Evolutionary conservation across 768 basidiomycete species (phyloP).

Genomic region (Amanita muscaria): DNA sequence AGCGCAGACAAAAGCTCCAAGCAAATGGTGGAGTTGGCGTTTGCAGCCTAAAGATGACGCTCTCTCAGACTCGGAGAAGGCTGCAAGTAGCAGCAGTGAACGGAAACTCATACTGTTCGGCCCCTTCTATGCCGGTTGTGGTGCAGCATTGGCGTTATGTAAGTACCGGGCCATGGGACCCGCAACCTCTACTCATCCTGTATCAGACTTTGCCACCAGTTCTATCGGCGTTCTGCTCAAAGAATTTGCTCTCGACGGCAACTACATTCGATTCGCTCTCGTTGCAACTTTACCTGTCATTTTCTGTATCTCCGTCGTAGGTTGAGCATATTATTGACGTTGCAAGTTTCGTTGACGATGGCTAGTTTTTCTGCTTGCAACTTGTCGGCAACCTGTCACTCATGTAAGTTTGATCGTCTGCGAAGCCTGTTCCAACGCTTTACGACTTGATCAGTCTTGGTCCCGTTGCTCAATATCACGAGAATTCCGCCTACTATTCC

Average conservation of each 20-base stretch:
- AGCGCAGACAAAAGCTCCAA: constrained; percentile 13
- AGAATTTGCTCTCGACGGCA: constrained; percentile 61
- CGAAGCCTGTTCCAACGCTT: constrained; percentile 15
- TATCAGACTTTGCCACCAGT: constrained; percentile 49
- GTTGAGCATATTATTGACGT: constrained; percentile 17
- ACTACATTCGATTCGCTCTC: constrained; percentile 55
- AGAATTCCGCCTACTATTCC: constrained; percentile 79
- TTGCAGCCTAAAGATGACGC: constrained; percentile 25
- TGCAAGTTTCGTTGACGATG: constrained; percentile 3
- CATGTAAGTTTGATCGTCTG: constrained; percentile 28
- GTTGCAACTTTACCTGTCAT: constrained; percentile 59
- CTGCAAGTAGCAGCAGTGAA: constrained; percentile 21
- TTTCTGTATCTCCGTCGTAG: constrained; percentile 67
- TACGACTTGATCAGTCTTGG: constrained; percentile 36
- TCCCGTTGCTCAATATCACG: constrained; percentile 78
- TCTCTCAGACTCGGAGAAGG: constrained; percentile 32
- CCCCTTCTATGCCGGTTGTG: constrained; percentile 63
- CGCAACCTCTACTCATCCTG: neutral
- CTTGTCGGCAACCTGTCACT: constrained; percentile 58
- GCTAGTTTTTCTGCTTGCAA: constrained; percentile 70
- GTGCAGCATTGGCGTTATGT: constrained; percentile 58
- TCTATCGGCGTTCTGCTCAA: constrained; percentile 53
- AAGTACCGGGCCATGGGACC: constrained; percentile 14
- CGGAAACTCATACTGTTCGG: constrained; percentile 51
- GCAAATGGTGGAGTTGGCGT: constrained; percentile 38